Base-by-base conservation (phyloP, 2,329 filamentous ascomycete genomes). In the Ophiostoma australiae region DNA sequence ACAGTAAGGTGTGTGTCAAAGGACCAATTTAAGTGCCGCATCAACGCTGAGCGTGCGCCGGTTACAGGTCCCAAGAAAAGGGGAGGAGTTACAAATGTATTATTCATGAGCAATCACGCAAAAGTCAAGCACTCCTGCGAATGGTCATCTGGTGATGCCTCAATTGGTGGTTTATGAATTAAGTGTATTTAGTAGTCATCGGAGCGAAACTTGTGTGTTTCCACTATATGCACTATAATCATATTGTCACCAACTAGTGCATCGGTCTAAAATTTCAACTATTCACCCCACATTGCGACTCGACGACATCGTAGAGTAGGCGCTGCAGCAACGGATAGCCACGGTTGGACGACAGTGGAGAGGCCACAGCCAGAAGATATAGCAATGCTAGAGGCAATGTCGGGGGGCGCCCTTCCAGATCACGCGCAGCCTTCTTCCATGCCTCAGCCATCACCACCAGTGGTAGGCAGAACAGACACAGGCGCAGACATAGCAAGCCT, bases 401-500 rank as follows among this genome's bases (percentile, higher is more conserved):
- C 13, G 4, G 27, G 6, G 58, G 27, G 23, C 58, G 5, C 27
- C 13, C 5, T 27, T 11, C 13, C 4, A 33, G 27, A 17, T 17
- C 27, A 33, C 27, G 58, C 58, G 58, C 58, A 20, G 58, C 27
- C 58, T 27, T 27, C 52, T 7, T 11, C n/a, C 8, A 11, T n/a
- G 6, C 35, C 35, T 35, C 20, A n/a, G 17, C 63, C 33, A 35
- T 15, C 35, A n/a, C 35, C 35, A 33, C 31, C 58, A 27, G 52
- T 11, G 6, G 61, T 33, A 27, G 5, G 13, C 52, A 11, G 6
- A 20, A 20, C 44, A 48, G 44, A 10, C 52, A n/a, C 52, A 15
- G 52, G 2, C 11, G 11, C 11, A 23, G 63, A 41, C n/a, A 70
- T 74, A 11, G 35, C 71, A 31, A n/a, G 55, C 15, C 74, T 74